Evolutionary conservation across 2,329 filamentous ascomycete genomes (phyloP).

Genomic region (Fusarium sp.): DNA sequence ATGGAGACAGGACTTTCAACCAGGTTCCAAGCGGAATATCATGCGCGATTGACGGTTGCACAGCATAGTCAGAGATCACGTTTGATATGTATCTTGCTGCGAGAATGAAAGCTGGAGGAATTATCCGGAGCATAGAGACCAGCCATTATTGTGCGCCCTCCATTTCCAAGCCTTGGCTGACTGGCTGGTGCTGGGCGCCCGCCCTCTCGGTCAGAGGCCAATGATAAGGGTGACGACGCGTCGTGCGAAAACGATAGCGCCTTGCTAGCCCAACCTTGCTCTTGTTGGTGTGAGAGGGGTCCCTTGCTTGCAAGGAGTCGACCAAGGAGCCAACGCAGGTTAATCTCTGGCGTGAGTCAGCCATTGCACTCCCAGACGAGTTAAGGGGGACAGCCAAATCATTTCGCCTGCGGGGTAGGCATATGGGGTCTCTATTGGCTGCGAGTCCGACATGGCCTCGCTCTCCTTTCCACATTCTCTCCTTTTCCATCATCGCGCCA

Average conservation of each 20-base stretch:
- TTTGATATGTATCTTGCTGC: not conserved
- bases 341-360: not conserved
- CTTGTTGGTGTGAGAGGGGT: conserved; percentile 2
- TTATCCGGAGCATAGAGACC: not conserved
- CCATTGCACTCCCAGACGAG: not conserved
- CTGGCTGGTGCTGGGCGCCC: not conserved
- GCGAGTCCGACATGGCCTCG: not conserved
- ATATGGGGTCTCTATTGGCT: not conserved
- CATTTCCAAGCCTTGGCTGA: not conserved
- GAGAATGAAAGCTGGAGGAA: not conserved
- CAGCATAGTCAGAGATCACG: not conserved
- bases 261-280: conserved; percentile 7
- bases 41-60: not conserved
- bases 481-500: not conserved
- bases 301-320: conserved; percentile 6
- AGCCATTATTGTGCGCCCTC: conserved; percentile 4
- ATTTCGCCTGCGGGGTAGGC: conserved; percentile 4
- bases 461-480: not conserved
- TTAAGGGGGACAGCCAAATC: not conserved
- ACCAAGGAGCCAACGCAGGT: not conserved
- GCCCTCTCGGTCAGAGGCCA: conserved; percentile 5
- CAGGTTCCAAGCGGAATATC: conserved; percentile 2
- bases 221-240: not conserved
- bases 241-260: conserved; percentile 10
- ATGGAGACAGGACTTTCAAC: not conserved